Evolutionary conservation across 148 eudicot species (phyloP).

Genomic region (Arctostaphylos glauca): DNA sequence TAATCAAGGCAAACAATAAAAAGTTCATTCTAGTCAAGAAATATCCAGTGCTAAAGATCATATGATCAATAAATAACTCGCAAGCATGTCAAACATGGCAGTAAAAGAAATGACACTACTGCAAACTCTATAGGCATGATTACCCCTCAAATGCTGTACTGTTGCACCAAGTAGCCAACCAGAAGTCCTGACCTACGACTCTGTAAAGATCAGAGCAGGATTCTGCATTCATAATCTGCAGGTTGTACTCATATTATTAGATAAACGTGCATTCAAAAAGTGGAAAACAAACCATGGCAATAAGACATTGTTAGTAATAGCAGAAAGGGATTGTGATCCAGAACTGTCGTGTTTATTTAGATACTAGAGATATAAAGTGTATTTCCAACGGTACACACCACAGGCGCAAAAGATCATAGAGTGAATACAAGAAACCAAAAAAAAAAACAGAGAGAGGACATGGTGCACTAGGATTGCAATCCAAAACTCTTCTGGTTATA

Average conservation of each 20-base stretch:
- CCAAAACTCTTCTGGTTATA: background rate
- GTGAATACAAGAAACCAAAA: background rate
- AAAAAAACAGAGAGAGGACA: too few species aligned
- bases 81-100: conserved; percentile 9
- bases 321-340: background rate
- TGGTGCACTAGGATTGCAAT: too few species aligned
- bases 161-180: conserved; percentile 90
- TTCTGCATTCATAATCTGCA: conserved; percentile 72
- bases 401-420: conserved; percentile 1
- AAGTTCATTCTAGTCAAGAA: conserved; percentile 21
- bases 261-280: background rate
- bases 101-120: background rate
- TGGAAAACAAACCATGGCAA: conserved; percentile 9
- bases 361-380: background rate
- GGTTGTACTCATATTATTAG: background rate
- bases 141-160: conserved; percentile 88
- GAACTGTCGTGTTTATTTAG: background rate
- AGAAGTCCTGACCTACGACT: conserved; percentile 85
- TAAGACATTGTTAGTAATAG: conserved; percentile 11
- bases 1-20: conserved; percentile 33
- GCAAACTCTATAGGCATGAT: conserved; percentile 18
- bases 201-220: conserved; percentile 84
- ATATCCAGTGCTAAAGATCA: background rate
- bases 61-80: background rate
- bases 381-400: background rate